Base-by-base conservation (phyloP, 768 basidiomycete species). In the Dioszegia crocea region DNA sequence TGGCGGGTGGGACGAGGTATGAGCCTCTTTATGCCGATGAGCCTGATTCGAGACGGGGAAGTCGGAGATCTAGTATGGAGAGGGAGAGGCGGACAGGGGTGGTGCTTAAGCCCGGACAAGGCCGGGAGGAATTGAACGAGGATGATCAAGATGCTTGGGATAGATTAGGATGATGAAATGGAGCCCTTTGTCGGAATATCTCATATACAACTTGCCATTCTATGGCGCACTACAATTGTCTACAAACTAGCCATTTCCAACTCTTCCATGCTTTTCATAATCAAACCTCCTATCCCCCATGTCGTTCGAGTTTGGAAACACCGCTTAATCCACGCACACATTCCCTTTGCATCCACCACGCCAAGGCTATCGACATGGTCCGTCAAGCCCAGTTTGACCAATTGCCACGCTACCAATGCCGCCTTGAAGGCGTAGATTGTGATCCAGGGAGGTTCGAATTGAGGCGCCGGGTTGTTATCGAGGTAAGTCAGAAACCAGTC, bases 111-210 rank as follows among this genome's bases (percentile, higher is more conserved):
- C 66, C 65, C 45, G 57, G 65, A 47, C 61, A 63, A 23, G 72
- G 74, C 17, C 63, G 71, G 46, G 68, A 69, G 21, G 55, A 40
- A 12, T 48, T 77, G 51, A 57, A 43, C 8, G 60, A 61, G 59
- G 64, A 74, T 24, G 74, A 75, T 52, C 67, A 75, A 47, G 76
- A 73, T 30, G 54, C 65, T 36, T 77, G 76, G 76, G 76, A 77
- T 70, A 46, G 76, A 21, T 33, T 76, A 53, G 65, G 65, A 33
- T 33, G 33, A 33, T 14, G 43, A 14, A 33, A n/a, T n/a, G n/a
- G n/a, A n/a, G n/a, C n/a, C n/a, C n/a, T n/a, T n/a, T n/a, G n/a
- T n/a, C n/a, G n/a, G n/a, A n/a, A n/a, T n/a, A n/a, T n/a, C n/a
- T n/a, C n/a, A n/a, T n/a, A n/a, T n/a, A n/a, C n/a, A n/a, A n/a